phyloP scores from a whole-genome alignment of 2,329 filamentous ascomycete species.

The Claviceps quebecensis region DNA sequence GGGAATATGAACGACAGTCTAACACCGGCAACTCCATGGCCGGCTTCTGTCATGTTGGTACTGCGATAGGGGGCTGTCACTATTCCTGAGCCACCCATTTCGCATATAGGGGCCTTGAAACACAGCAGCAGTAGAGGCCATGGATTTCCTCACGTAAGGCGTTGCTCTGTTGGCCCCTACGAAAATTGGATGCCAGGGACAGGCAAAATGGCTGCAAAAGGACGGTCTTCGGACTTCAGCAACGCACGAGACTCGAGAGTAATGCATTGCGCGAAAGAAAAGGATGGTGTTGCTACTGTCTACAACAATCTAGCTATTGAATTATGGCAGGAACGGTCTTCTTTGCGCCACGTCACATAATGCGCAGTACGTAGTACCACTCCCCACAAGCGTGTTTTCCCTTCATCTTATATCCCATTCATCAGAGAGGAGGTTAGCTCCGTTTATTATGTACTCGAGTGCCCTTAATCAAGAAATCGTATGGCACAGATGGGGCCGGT shows the following conservation, averaged over 20 bases:
- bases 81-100: constrained; percentile 52
- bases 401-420: no score
- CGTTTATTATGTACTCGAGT: no score
- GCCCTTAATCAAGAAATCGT: no score
- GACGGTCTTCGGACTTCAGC: background rate
- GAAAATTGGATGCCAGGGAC: constrained; percentile 35
- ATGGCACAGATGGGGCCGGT: no score
- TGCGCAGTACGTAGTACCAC: no score
- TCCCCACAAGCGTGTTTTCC: no score
- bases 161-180: constrained; percentile 12
- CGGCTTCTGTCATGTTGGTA: constrained; percentile 30
- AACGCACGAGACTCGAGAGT: background rate
- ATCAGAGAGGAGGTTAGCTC: no score
- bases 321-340: no score
- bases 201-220: constrained; percentile 16
- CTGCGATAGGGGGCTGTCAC: constrained; percentile 20
- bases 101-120: constrained; percentile 42
- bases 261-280: background rate
- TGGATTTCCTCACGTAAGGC: constrained; percentile 41
- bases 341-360: no score
- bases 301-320: no score
- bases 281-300: no score
- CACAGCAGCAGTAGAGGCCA: constrained; percentile 33
- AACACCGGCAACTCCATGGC: constrained; percentile 23
- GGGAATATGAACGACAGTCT: constrained; percentile 40